Conservation (phyloP, 1,284 basidiomycete species). For the Apiotrichum domesticum region DNA sequence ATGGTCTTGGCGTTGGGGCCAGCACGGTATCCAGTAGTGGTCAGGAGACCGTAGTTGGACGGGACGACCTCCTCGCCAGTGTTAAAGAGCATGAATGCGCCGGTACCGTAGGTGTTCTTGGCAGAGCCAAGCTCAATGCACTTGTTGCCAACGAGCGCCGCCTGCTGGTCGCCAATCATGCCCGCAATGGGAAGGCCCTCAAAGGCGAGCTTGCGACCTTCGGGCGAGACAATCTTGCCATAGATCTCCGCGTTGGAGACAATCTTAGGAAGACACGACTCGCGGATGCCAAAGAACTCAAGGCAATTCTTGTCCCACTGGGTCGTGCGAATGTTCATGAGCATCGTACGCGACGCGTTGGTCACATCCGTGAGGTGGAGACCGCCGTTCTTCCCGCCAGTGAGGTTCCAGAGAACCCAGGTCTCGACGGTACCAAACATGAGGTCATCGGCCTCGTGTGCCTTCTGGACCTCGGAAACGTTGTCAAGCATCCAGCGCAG, state of each 20-base stretch:
- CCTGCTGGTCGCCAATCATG: slow-evolving; percentile 94
- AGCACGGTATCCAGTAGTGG: slow-evolving; percentile 81
- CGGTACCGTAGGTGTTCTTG: slow-evolving; percentile 94
- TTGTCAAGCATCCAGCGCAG: slow-evolving; percentile 95
- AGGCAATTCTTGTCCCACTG: slow-evolving; percentile 78
- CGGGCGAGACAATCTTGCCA: slow-evolving; percentile 63
- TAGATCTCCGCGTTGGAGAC: slow-evolving; percentile 90
- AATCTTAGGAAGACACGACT: slow-evolving; percentile 75
- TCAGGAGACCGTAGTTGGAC: slow-evolving; percentile 79
- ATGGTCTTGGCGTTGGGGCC: slow-evolving; percentile 70
- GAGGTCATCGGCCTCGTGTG: slow-evolving; percentile 75
- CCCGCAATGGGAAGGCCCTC: slow-evolving; percentile 79
- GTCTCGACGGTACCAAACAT: slow-evolving; percentile 93
- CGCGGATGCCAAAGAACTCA: slow-evolving; percentile 77
- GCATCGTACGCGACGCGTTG: slow-evolving; percentile 92
- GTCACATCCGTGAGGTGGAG: slow-evolving; percentile 93
- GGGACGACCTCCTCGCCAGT: slow-evolving; percentile 81
- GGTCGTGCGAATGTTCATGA: slow-evolving; percentile 76
- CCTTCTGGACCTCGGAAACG: slow-evolving; percentile 67
- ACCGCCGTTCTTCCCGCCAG: slow-evolving; percentile 61
- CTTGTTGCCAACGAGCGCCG: slow-evolving; percentile 93
- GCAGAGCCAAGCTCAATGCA: slow-evolving; percentile 77
- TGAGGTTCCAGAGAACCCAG: slow-evolving; percentile 73
- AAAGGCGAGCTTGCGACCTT: slow-evolving; percentile 48
- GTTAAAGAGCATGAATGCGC: slow-evolving; percentile 85